Evolutionary conservation across 441 rosid species (phyloP), one percentile per base, ranked within the genome.

Genomic region (Erodium texanum): DNA sequence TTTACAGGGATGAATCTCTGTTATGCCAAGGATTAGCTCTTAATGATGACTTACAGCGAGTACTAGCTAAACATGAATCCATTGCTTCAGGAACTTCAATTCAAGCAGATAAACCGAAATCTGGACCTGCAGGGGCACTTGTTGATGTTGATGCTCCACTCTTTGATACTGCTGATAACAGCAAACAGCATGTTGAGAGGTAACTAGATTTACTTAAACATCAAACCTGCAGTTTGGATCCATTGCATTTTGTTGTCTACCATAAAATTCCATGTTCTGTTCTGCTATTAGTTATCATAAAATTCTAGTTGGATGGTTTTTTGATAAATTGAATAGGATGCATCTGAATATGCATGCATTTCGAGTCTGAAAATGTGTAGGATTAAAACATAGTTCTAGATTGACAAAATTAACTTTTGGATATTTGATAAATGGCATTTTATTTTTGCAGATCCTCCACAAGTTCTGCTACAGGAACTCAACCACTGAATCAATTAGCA

Each of bases 31-130:
- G 98, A 68, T 82, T 95, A 75, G 83, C 93, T 24, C 71, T 90
- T 73, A 95, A 92, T 85, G 99, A 95, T 80, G 99, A 95, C 82
- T 83, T 95, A 92, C 97, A 95, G 78, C 95, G 93, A 52, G 75
- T 92, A 66, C 83, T 95, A 71, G 89, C 93, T 67, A 95, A 84
- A 78, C 95, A 95, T 64, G 97, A 95, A 82, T 77, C 86, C 73
- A 75, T 92, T 76, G 79, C 96, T 79, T 89, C 95, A 10, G 97
- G 93, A 80, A 81, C 80, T 75, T 71, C 84, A 73, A 70, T 54
- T 70, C 80, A 29, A 76, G 71, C 68, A 7, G 82, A 77, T 71
- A 84, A 86, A 73, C 82, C 86, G 66, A 86, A 84, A 79, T 66
- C 82, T 66, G 87, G 81, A 75, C 68, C 92, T 69, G 80, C 82